A percentile compares a stretch with the other conserved stretches of the same genome.
Evolutionary conservation across 2,329 filamentous ascomycete species (phyloP).

Genomic region (Ophiostoma sp.): DNA sequence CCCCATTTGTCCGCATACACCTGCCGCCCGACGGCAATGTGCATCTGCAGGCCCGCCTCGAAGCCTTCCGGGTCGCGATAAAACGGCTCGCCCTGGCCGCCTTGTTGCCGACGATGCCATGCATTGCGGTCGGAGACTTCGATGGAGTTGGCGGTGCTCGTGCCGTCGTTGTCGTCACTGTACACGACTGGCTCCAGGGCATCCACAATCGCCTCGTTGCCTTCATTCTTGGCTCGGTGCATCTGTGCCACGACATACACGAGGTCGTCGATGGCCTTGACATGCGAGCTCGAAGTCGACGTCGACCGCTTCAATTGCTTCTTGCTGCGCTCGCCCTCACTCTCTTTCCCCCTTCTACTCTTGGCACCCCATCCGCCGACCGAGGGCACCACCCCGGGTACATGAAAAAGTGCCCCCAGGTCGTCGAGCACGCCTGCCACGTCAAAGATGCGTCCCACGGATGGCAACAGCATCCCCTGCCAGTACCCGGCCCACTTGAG

Average conservation of each 20-base stretch:
- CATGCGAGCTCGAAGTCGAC: neutral
- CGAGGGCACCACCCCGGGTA: constrained; percentile 36
- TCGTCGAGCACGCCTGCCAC: constrained; percentile 49
- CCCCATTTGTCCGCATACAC: constrained; percentile 45
- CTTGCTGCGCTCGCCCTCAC: neutral
- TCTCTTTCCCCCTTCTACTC: neutral
- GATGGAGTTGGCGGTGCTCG: neutral
- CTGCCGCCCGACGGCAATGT: constrained; percentile 45
- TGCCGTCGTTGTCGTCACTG: neutral
- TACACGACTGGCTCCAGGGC: neutral
- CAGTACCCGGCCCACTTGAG: constrained; percentile 49
- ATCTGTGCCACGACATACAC: constrained; percentile 38
- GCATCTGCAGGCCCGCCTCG: constrained; percentile 44
- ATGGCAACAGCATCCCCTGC: constrained; percentile 39
- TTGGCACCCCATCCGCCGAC: neutral
- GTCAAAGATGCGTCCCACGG: constrained; percentile 46
- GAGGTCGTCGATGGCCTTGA: constrained; percentile 23
- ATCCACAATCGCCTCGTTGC: constrained; percentile 29
- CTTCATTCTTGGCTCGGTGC: constrained; percentile 45
- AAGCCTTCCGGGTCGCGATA: constrained; percentile 51
- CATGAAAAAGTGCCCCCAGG: constrained; percentile 48
- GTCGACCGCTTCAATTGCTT: neutral
- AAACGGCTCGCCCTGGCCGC: constrained; percentile 55
- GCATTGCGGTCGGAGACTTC: constrained; percentile 44
- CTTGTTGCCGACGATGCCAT: constrained; percentile 54